Evolutionary conservation across 345 rosid species (phyloP), one percentile per base, ranked within the genome.

Genomic region (Sapria himalayana): DNA sequence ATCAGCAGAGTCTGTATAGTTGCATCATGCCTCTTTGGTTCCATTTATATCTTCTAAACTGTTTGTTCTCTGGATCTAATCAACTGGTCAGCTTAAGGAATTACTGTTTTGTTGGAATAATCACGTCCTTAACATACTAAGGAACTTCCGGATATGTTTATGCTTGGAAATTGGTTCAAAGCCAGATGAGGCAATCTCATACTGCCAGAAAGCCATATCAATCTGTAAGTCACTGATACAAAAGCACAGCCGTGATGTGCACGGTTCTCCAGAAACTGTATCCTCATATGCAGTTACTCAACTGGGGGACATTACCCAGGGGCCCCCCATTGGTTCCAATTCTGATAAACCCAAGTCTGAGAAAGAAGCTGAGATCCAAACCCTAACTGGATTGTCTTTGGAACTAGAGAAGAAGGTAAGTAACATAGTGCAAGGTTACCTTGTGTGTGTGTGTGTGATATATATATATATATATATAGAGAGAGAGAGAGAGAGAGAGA

Each of bases 351-450:
- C 66, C 42, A 27, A 46, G 39, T 34, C 69, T 25, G 94, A 76
- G 27, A 82, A 65, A 60, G 85, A 72, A 60, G 70, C 76, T 23
- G 95, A 89, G 62, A 73, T 82, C 44, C 58, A 61, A 49, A 69
- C 70, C 49, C 66, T 89, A 18, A 23, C 59, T 47, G 86, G 77
- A 39, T 71, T 82, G 32, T 60, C 73, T 0, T 84, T 61, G 4
- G 98, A 89, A 33, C 70, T 89, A 31, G 93, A 82, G 45, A 89
- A 79, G 77, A 82, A 78, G 93, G 98, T 44, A 63, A 65, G 65
- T 41, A n/a, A n/a, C n/a, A n/a, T n/a, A n/a, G n/a, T n/a, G n/a
- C n/a, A n/a, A n/a, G n/a, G n/a, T n/a, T n/a, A n/a, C n/a, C n/a
- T n/a, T n/a, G n/a, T n/a, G n/a, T n/a, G n/a, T n/a, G n/a, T n/a